phyloP scores from a whole-genome alignment of 176 grass and related monocot genomes.

The Hsuehochloa calcarea region DNA sequence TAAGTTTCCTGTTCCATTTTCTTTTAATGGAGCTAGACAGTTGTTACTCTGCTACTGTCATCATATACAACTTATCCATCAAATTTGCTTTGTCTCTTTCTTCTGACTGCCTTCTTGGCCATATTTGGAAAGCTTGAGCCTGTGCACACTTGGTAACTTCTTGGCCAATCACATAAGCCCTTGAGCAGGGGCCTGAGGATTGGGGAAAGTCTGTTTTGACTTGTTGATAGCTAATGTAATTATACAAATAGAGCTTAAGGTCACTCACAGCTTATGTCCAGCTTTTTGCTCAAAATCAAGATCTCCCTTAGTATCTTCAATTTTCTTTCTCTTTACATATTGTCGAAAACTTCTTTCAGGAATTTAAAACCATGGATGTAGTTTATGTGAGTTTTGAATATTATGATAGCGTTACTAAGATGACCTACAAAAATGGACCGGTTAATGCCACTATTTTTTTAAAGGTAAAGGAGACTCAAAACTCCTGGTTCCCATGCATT shows the following conservation, averaged over 20 bases:
- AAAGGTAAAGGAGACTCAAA: conserved; percentile 19
- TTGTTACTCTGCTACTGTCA: background rate
- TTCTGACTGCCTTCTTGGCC: background rate
- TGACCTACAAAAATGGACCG: background rate
- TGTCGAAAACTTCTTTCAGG: background rate
- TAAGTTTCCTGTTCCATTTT: background rate
- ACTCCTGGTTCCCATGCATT: background rate
- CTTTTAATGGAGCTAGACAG: background rate
- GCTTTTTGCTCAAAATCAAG: background rate
- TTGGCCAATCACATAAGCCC: background rate
- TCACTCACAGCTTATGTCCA: background rate
- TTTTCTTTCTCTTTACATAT: background rate
- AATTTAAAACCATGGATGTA: conserved; percentile 9
- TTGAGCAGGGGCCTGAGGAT: background rate
- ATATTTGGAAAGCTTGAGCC: background rate
- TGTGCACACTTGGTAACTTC: background rate
- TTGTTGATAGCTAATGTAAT: background rate
- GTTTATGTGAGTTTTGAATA: background rate
- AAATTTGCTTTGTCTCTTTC: conserved; percentile 3
- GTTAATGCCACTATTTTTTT: background rate
- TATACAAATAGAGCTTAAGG: background rate
- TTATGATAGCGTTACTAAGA: background rate
- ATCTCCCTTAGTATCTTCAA: background rate
- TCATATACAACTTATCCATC: background rate
- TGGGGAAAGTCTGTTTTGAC: background rate